Conservation (phyloP, 2,329 filamentous ascomycete genomes). For the Alternaria gaisen region DNA sequence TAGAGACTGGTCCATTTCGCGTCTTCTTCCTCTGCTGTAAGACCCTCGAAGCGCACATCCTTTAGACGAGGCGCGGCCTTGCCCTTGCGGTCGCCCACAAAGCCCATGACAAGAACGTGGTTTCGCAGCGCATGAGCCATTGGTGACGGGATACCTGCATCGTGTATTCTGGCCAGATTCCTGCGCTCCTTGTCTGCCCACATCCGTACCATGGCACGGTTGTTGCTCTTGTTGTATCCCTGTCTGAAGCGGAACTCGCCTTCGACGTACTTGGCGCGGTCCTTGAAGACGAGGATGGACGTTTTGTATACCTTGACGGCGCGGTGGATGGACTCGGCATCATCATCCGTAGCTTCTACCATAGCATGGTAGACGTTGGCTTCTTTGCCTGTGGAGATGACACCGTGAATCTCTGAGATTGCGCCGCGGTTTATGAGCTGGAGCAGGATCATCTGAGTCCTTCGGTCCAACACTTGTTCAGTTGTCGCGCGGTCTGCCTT, state of each 20-base stretch:
- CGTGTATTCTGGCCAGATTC: slow-evolving; percentile 85
- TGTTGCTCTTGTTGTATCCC: slow-evolving; percentile 93
- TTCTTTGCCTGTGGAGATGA: slow-evolving; percentile 95
- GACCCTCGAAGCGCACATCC: slow-evolving; percentile 77
- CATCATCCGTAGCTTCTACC: slow-evolving; percentile 55
- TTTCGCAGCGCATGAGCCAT: slow-evolving; percentile 88
- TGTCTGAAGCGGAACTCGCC: slow-evolving; percentile 92
- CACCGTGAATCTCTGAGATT: slow-evolving; percentile 91
- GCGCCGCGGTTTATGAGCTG: slow-evolving; percentile 95
- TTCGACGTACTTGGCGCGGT: slow-evolving; percentile 93
- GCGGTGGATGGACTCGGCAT: slow-evolving; percentile 67
- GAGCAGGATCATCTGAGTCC: slow-evolving; percentile 92
- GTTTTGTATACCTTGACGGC: slow-evolving; percentile 99
- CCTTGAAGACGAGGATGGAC: slow-evolving; percentile 96
- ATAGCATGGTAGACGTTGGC: slow-evolving; percentile 97
- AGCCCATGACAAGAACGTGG: slow-evolving; percentile 96
- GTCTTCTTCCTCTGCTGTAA: slow-evolving; percentile 65
- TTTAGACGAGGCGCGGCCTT: slow-evolving; percentile 88
- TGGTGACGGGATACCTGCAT: slow-evolving; percentile 86
- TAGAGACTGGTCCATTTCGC: slow-evolving; percentile 82
- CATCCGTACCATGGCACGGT: slow-evolving; percentile 95
- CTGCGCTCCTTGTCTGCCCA: slow-evolving; percentile 99
- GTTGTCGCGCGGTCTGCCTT: slow-evolving; percentile 92
- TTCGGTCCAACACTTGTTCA: slow-evolving; percentile 92
- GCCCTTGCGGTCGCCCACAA: slow-evolving; percentile 86